A percentile compares a stretch with the other conserved stretches of the same genome.
Conservation (phyloP, 208 protist genomes). For the Leishmania braziliensis region DNA sequence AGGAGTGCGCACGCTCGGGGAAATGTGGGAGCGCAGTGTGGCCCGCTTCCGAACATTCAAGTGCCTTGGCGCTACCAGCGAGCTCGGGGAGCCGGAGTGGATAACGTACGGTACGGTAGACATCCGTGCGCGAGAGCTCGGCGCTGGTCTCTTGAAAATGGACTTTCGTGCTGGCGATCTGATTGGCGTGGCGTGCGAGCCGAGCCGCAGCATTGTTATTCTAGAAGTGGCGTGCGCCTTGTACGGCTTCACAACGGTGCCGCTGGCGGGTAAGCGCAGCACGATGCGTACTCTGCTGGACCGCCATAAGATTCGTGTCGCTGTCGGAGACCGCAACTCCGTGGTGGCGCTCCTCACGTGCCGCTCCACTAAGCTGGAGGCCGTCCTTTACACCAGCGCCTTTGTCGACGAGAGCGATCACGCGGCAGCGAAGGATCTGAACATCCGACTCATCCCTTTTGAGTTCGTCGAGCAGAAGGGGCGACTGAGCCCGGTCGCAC, state of each 20-base stretch:
- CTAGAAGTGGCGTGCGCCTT: conserved; percentile 74
- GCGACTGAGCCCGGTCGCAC: conserved; percentile 29
- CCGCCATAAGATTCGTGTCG: conserved; percentile 70
- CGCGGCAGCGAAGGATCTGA: conserved; percentile 72
- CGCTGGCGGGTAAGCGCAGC: conserved; percentile 64
- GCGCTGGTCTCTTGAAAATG: conserved; percentile 59
- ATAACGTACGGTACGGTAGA: conserved; percentile 77
- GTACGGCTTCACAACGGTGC: conserved; percentile 72
- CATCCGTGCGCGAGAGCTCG: conserved; percentile 64
- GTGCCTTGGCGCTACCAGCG: conserved; percentile 66
- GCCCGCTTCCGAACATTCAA: conserved; percentile 48
- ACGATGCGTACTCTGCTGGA: conserved; percentile 74
- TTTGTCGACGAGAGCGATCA: conserved; percentile 60
- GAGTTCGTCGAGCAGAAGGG: conserved; percentile 69
- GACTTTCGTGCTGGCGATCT: conserved; percentile 69
- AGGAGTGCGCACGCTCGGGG: conserved; percentile 44
- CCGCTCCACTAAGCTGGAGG: conserved; percentile 77
- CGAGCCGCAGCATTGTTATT: conserved; percentile 51
- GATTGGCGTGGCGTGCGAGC: conserved; percentile 80
- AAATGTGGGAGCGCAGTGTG: conserved; percentile 75
- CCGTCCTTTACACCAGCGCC: conserved; percentile 67
- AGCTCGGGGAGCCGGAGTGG: conserved; percentile 59
- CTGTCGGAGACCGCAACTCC: conserved; percentile 59
- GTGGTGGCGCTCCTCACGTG: conserved; percentile 73
- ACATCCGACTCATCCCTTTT: conserved; percentile 74